Base-by-base conservation (phyloP, 2,329 filamentous ascomycete genomes). In the Colletotrichum acutatum region DNA sequence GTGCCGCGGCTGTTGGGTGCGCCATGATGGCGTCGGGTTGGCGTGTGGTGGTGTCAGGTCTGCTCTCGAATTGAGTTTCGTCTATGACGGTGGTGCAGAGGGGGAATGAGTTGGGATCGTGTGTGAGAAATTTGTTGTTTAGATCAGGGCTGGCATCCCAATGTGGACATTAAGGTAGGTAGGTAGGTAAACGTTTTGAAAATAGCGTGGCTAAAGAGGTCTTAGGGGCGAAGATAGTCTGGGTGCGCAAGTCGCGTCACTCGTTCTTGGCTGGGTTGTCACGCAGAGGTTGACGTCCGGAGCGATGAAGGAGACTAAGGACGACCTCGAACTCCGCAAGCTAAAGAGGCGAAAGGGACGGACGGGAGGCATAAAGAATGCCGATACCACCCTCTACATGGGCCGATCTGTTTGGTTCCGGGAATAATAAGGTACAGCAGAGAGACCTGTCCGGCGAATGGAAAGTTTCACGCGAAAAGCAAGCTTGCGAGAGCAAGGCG, bases 391-490 rank as follows among this genome's bases (percentile, higher is more conserved):
- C 58, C 57, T 52, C 32, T 34, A 12, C 12, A 12, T 37, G n/a
- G 30, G 12, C 19, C 42, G 19, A 19, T 28, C 8, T n/a, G 24
- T 11, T 22, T 24, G 53, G 30, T 5, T n/a, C 59, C 58, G 54
- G 52, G 30, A 30, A 64, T 49, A 53, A 46, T 19, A 46, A 56
- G 34, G 26, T 57, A 37, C 49, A 57, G 24, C 42, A 49, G 42
- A 49, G 8, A 42, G 42, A 49, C 19, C 8, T 49, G 42, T 49
- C 42, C 42, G 8, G 37, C 30, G 14, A 42, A 46, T 24, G 30
- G 34, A 32, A 30, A 34, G 71, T 73, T 73, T 71, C 71, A 73
- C 61, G 28, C 69, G 32, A 66, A 65, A 72, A 73, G 61, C 66
- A 73, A 71, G 67, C 67, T 66, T 66, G 46, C 46, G 66, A 53